Percentiles rank a stretch among this genome's conserved stretches.
These are phyloP conservation scores for Phellopilus nigrolimitatus DNA, from an alignment of 1,284 basidiomycete species.

Conservation along the genomic window DNA sequence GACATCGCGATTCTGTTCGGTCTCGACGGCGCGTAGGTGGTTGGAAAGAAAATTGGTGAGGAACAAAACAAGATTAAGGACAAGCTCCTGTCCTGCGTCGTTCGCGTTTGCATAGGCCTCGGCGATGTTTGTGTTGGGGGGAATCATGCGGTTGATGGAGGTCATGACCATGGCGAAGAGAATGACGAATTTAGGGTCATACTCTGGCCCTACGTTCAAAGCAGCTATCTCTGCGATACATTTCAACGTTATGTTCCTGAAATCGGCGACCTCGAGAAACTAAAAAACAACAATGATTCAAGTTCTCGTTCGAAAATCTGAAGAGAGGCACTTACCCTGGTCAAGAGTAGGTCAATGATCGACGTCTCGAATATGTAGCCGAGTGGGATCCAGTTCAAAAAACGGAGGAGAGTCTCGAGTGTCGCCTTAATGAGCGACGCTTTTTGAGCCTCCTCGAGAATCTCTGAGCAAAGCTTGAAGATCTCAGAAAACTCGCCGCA, in stretches of 20 bases:
- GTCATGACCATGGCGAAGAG: conserved; percentile 99
- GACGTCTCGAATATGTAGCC: conserved; percentile 99
- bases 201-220: conserved; percentile 95
- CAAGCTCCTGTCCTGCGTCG: conserved; percentile 94
- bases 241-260: conserved; percentile 96
- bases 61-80: conserved; percentile 96
- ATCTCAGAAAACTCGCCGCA: conserved; percentile 96
- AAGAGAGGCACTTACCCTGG: conserved; percentile 80
- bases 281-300: too few relatives aligned
- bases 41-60: conserved; percentile 93
- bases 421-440: conserved; percentile 94
- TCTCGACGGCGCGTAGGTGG: conserved; percentile 92
- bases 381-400: conserved; percentile 99
- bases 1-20: conserved; percentile 87
- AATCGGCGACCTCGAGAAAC: conserved; percentile 97
- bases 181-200: conserved; percentile 97
- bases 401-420: conserved; percentile 91
- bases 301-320: too few relatives aligned
- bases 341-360: conserved; percentile 92
- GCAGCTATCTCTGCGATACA: conserved; percentile 97
- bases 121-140: conserved; percentile 94
- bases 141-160: conserved; percentile 93
- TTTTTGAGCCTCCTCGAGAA: conserved; percentile 97
- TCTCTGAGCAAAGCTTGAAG: conserved; percentile 93
- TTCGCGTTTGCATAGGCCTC: conserved; percentile 88